Evolutionary conservation across 495 filamentous ascomycete species (phyloP), one percentile per base, ranked within the genome.

Genomic region (Bacidia rubella): DNA sequence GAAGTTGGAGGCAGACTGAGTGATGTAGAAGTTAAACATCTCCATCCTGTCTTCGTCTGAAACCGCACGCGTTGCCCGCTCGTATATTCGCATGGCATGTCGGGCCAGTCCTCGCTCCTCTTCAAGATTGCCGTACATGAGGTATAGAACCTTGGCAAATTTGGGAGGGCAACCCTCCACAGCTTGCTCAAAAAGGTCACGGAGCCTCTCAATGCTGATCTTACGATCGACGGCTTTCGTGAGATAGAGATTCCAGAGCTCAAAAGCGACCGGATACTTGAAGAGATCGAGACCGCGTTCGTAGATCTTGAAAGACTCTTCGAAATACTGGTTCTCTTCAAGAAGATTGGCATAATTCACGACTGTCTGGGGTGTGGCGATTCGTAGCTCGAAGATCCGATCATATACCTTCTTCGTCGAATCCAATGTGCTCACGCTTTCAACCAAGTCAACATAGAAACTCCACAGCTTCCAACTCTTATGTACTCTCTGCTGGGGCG

Each of bases 391-490:
- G 65, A 99, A 99, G 60, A 97, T 96, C 47, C 93, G 75, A 58
- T 97, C 92, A 66, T 99, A 99, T 15, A 97, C 79, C 64, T 85
- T 89, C 63, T 80, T 83, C 11, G 92, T 97, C 68, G 97, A 90
- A 10, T 96, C 90, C 2, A 97, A 69, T 0, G 86, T 87, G 53
- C 83, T 80, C 17, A 95, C 89, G 68, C 87, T 92, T 65, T 99
- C 92, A 11, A 99, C 90, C 0, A 99, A 77, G 67, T 99, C 92
- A 38, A 99, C 90, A 60, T 99, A 99, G 75, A 97, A 99, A 72
- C 86, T 92, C 92, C 92, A 99, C 12, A 99, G 69, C 66, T 97
- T 99, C 93, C 93, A 99, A 64, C 87, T 93, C 74, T 97, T 99
- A 69, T 99, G 93, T 7, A 99, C 85, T 53, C 93, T 78, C 66